A percentile compares a stretch with the other conserved stretches of the same genome.
phyloP scores from a whole-genome alignment of 164 flowering plant species.

The Dillenia suffruticosa region DNA sequence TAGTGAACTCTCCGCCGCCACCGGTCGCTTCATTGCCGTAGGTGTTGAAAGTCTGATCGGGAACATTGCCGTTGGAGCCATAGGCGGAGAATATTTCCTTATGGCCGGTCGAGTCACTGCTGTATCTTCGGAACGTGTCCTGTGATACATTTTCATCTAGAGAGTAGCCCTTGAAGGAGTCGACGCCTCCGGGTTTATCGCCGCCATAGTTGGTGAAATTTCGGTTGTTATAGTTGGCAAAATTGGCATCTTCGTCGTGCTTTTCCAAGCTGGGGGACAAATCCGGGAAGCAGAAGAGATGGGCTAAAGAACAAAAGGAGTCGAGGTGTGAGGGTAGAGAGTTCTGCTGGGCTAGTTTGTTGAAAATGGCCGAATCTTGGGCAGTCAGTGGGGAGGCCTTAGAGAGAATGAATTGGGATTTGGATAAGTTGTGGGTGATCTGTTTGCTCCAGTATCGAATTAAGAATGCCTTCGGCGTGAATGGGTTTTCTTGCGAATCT shows the following conservation, averaged over 20 bases:
- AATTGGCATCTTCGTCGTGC: slow-evolving; percentile 32
- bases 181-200: slow-evolving; percentile 36
- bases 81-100: slow-evolving; percentile 56
- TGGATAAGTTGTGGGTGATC: slow-evolving; percentile 41
- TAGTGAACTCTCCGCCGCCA: slow-evolving; percentile 62
- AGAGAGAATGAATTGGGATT: slow-evolving; percentile 48
- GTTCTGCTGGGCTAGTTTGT: slow-evolving; percentile 51
- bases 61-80: slow-evolving; percentile 55
- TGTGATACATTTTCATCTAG: slow-evolving; percentile 37
- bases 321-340: slow-evolving; percentile 45
- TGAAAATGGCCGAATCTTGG: slow-evolving; percentile 40
- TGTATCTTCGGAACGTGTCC: slow-evolving; percentile 59
- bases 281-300: slow-evolving; percentile 78
- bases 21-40: slow-evolving; percentile 57
- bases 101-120: slow-evolving; percentile 46
- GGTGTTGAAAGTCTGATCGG: slow-evolving; percentile 39
- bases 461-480: slow-evolving; percentile 62
- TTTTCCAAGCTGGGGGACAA: slow-evolving; percentile 39
- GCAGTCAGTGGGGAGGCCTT: slow-evolving; percentile 74
- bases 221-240: slow-evolving; percentile 30
- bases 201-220: slow-evolving; percentile 88
- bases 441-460: slow-evolving; percentile 78
- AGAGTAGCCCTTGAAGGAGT: slow-evolving; percentile 80
- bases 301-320: slow-evolving; percentile 64
- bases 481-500: slow-evolving; percentile 42